A percentile compares a stretch with the other conserved stretches of the same genome.
Evolutionary conservation across 2,329 filamentous ascomycete genomes (phyloP).

Genomic region (Hypoxylon sp.): DNA sequence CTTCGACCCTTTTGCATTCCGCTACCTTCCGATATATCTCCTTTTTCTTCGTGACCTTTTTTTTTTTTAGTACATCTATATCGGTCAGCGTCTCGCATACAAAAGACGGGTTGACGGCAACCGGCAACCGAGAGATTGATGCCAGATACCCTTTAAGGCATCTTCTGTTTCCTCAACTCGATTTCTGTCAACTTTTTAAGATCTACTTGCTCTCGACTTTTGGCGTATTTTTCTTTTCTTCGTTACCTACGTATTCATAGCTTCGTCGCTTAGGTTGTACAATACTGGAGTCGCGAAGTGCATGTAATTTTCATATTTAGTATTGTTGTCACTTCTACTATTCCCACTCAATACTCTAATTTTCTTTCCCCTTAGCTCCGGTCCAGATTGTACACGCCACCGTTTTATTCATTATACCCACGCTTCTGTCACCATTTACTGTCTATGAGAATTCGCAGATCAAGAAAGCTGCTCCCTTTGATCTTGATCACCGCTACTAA

Average conservation of each 20-base stretch:
- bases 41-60: background rate
- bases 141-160: background rate
- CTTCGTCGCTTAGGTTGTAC: constrained; percentile 1
- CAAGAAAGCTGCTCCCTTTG: constrained; percentile 1
- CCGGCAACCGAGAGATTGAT: constrained; percentile 32
- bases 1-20: constrained; percentile 8
- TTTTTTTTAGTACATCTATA: constrained; percentile 4
- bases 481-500: constrained; percentile 1
- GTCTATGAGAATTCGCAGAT: constrained; percentile 1
- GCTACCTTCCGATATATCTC: constrained; percentile 14
- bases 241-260: background rate
- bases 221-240: constrained; percentile 6
- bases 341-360: background rate
- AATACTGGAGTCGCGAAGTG: background rate
- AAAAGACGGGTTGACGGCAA: constrained; percentile 30
- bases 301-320: constrained; percentile 2
- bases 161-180: constrained; percentile 22
- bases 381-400: constrained; percentile 2
- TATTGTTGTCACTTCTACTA: background rate
- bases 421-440: background rate
- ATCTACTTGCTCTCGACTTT: background rate
- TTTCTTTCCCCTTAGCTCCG: constrained; percentile 3
- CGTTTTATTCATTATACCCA: background rate
- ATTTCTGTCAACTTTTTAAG: constrained; percentile 11
- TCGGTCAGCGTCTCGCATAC: constrained; percentile 25